Base-by-base conservation (phyloP, 805 yeast genomes). In the Starmerella floricola region DNA sequence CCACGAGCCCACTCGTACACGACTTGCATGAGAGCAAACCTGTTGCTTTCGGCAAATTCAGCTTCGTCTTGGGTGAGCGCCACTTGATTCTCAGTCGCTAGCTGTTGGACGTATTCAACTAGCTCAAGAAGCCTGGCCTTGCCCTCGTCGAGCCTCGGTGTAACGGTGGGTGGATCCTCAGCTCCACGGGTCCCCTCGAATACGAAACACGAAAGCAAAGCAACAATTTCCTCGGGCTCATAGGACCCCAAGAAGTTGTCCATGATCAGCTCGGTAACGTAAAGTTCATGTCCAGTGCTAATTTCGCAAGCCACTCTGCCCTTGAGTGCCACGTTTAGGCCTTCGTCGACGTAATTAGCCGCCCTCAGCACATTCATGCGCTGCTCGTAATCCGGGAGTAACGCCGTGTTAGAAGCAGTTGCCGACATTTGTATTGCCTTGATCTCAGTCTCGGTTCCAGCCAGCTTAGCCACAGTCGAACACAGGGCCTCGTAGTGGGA, bases 1-100 rank as follows among this genome's bases (percentile, higher is more conserved):
- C 98, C 99, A 50, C 93, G 71, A 1, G 97, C 95, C 99, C 99
- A 91, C 62, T 91, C 96, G 59, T 88, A 91, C 4, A 88, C 95
- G 11, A 85, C 95, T 58, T 86, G 88, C 62, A 85, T 82, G 55
- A 91, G 68, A 0, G 88, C 94, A 62, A 91, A 91, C 51, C 97
- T 68, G 54, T 84, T 79, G 49, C 79, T 72, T 43, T 84, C 93
- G 50, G 79, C 63, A 55, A 88, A 91, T 46, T 79, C 81, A 38
- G 78, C 79, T 53, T 88, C 97, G 40, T 87, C 97, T 10, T 78
- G 68, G 0, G 94, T 82, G 50, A 85, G 63, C 16, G 78, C 66
- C 15, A 91, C 83, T 58, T 80, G 86, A 47, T 78, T 74, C 31
- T 70, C 69, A 34, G 71, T 71, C 53, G 74, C 85, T 1, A 81